Evolutionary conservation across 495 filamentous ascomycete species (phyloP).

Genomic region (Aspergillus funiculosus): DNA sequence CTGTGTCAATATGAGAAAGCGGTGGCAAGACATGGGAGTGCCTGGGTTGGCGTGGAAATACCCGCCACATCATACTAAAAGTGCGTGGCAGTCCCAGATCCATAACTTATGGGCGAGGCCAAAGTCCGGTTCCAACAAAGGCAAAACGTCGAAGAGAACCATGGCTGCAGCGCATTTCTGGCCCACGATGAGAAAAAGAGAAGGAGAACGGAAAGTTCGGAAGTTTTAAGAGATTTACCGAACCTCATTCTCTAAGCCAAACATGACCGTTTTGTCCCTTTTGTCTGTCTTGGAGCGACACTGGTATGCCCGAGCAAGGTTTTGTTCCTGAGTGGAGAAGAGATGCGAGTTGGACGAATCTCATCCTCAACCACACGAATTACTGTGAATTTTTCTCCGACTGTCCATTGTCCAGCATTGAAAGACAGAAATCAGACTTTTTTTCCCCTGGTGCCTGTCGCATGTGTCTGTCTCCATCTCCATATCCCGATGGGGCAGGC

Average conservation of each 20-base stretch:
- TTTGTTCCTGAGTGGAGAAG: background rate
- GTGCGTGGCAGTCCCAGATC: slow-evolving; percentile 2
- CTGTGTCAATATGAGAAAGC: background rate
- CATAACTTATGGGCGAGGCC: background rate
- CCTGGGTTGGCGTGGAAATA: slow-evolving; percentile 10
- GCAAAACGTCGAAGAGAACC: slow-evolving; percentile 5
- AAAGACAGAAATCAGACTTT: background rate
- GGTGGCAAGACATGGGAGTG: slow-evolving; percentile 2
- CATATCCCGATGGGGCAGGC: background rate
- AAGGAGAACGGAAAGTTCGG: background rate
- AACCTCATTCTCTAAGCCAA: too few relatives aligned
- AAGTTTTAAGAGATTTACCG: too few relatives aligned
- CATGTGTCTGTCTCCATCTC: too few relatives aligned
- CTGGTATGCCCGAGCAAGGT: background rate
- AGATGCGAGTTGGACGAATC: background rate
- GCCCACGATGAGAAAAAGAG: slow-evolving; percentile 8
- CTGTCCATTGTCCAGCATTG: background rate
- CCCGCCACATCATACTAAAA: background rate
- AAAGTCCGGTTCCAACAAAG: slow-evolving; percentile 14
- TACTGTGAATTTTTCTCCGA: too few relatives aligned
- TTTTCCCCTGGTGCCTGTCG: background rate
- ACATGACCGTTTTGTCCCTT: background rate
- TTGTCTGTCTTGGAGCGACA: background rate
- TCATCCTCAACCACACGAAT: background rate
- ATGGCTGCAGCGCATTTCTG: slow-evolving; percentile 3